These are phyloP conservation scores for Tulasnella sp. DNA, from an alignment of 768 basidiomycete genomes.

Conservation along the genomic window DNA sequence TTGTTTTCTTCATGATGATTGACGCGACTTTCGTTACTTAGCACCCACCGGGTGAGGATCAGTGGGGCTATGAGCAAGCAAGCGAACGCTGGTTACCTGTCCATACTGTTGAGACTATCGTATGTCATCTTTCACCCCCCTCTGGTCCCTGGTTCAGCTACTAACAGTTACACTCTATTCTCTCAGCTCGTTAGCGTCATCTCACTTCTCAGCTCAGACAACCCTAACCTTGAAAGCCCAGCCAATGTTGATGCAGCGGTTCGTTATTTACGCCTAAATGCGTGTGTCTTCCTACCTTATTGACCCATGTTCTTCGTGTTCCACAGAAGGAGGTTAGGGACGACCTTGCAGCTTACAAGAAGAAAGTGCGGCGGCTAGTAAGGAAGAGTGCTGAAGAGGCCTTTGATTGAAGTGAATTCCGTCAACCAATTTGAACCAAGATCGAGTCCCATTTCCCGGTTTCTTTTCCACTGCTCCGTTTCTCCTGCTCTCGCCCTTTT, in stretches of 20 bases:
- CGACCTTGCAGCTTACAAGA: constrained; percentile 72
- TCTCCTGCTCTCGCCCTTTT: background rate
- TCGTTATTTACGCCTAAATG: constrained; percentile 35
- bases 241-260: constrained; percentile 94
- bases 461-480: background rate
- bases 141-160: background rate
- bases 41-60: constrained; percentile 96
- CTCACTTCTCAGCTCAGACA: constrained; percentile 89
- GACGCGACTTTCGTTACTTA: constrained; percentile 43
- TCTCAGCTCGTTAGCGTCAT: constrained; percentile 91
- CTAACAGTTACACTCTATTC: background rate
- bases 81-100: constrained; percentile 98
- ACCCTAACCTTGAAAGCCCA: constrained; percentile 88
- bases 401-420: constrained; percentile 55
- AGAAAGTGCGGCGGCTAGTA: constrained; percentile 91
- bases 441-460: background rate
- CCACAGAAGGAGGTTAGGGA: constrained; percentile 43
- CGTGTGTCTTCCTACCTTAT: constrained; percentile 10
- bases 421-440: background rate
- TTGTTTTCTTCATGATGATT: background rate
- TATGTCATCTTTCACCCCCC: constrained; percentile 44
- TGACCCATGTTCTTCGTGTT: background rate
- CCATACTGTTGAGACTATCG: constrained; percentile 95
- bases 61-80: constrained; percentile 94
- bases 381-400: constrained; percentile 89